Base-by-base conservation (phyloP, 2,329 filamentous ascomycete genomes). In the Achaetomium macrosporum region DNA sequence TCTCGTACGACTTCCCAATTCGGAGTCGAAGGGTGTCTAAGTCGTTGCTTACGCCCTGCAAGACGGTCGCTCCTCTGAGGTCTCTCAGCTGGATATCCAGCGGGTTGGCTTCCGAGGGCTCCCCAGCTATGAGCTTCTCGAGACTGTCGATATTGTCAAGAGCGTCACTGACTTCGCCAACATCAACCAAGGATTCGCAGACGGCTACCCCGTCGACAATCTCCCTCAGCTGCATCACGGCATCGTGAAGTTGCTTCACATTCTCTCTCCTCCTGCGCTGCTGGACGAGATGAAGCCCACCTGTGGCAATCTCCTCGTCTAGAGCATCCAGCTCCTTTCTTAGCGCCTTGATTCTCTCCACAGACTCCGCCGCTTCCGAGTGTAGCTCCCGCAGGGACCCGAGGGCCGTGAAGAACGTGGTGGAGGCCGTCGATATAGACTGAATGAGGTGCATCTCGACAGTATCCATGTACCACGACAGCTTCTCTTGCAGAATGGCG, bases 391-490 rank as follows among this genome's bases (percentile, higher is more conserved):
- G 87, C 33, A 99, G 74, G 0, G 91, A 95, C 0, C 93, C 92
- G 1, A 99, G 75, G 0, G 93, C 93, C 0, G 90, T 91, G 64
- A 99, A 99, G 69, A 99, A 99, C 0, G 92, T 96, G 0, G 90
- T 90, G 0, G 93, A 97, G 1, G 93, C 93, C 0, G 88, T 90
- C 2, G 92, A 97, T 57, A 99, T 99, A 0, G 91, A 96, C 31
- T 89, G 90, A 62, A 99, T 96, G 8, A 99, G 76, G 67, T 99
- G 93, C 50, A 99, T 90, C 67, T 99, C 93, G 19, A 99, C 90
- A 0, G 93, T 99, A 67, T 99, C 93, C 90, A 99, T 96, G 68
- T 99, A 99, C 93, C 93, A 99, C 0, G 93, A 97, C 12, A 99
- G 76, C 70, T 99, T 99, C 70, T 99, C 93, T 67, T 99, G 93